Evolutionary conservation across 257 asterid genomes (phyloP).

Genomic region (Petunia secreta): DNA sequence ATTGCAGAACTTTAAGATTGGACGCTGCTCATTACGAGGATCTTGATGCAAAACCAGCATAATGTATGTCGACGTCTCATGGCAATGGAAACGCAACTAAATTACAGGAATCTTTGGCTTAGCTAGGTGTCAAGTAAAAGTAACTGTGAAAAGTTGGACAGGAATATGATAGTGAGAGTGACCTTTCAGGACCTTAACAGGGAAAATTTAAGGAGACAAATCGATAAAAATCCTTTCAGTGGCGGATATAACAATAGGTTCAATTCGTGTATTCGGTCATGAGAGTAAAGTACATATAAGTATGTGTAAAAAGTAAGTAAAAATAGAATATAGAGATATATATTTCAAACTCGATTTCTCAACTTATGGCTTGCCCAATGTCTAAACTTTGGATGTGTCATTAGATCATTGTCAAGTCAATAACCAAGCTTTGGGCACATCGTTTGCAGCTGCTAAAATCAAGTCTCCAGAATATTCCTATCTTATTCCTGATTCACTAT

Average conservation of each 20-base stretch:
- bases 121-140: not conserved
- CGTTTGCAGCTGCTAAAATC: constrained; percentile 2
- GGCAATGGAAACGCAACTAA: not conserved
- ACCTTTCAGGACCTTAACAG: not conserved
- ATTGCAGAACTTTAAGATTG: not conserved
- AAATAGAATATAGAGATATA: too few relatives aligned
- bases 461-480: not conserved
- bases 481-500: not conserved
- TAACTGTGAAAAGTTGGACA: not conserved
- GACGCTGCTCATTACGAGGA: not conserved
- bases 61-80: not conserved
- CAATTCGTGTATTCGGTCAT: too few relatives aligned
- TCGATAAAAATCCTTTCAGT: too few relatives aligned
- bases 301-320: too few relatives aligned
- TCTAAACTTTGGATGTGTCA: too few relatives aligned
- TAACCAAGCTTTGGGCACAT: not conserved
- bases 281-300: too few relatives aligned
- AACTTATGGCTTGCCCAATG: too few relatives aligned
- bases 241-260: too few relatives aligned
- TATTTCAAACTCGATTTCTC: too few relatives aligned
- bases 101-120: not conserved
- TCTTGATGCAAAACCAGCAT: not conserved
- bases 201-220: too few relatives aligned
- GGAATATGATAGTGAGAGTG: not conserved
- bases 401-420: not conserved